phyloP scores from a whole-genome alignment of 2,329 filamentous ascomycete genomes.

The Calonectria pseudoreteaudii region DNA sequence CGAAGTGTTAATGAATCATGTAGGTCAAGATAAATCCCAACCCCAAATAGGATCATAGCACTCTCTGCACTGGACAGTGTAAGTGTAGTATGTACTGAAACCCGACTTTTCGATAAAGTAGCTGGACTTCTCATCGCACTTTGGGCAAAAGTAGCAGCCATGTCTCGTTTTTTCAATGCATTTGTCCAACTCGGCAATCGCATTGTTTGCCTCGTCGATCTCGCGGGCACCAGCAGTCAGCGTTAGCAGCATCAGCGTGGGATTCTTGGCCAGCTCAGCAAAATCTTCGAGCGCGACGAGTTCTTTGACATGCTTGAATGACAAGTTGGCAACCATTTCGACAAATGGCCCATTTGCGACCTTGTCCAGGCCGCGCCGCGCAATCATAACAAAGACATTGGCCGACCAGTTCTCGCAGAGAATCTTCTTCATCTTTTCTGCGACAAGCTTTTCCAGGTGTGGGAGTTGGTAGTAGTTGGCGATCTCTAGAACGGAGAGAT shows the following conservation, averaged over 20 bases:
- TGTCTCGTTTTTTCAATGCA: background rate
- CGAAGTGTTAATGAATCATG: background rate
- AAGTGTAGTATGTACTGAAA: background rate
- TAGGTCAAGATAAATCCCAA: background rate
- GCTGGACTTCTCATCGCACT: background rate
- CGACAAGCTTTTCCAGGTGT: background rate
- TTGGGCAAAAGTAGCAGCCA: background rate
- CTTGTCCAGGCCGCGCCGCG: background rate
- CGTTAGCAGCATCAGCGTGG: background rate
- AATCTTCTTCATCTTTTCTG: background rate
- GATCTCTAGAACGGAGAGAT: background rate
- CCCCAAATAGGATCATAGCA: background rate
- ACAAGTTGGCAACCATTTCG: background rate
- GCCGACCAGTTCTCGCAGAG: background rate
- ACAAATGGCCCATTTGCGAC: background rate
- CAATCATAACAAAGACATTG: background rate
- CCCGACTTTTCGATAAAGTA: background rate
- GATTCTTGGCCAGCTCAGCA: background rate
- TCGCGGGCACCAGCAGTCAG: background rate
- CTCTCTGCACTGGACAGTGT: background rate
- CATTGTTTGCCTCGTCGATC: background rate
- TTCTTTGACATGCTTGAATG: background rate
- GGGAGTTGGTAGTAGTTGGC: background rate
- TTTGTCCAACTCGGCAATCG: background rate
- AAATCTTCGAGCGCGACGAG: background rate